Evolutionary conservation across 2,329 filamentous ascomycete genomes (phyloP), one percentile per base, ranked within the genome.

Genomic region (Aureobasidium sp.): DNA sequence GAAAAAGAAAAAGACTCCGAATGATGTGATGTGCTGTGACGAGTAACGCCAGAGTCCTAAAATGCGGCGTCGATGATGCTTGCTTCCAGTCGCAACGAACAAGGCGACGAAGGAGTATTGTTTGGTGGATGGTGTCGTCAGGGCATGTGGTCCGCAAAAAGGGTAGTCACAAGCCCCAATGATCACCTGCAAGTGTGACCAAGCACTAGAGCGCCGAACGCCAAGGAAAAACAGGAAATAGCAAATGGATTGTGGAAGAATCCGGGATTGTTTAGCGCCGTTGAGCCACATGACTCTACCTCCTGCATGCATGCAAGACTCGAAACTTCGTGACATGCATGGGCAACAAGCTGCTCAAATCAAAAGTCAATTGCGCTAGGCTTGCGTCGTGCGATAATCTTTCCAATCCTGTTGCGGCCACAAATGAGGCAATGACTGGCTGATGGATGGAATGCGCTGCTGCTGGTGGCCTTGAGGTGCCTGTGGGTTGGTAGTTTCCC

Each of bases 361-460:
- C 27, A 34, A 15, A 32, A 34, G n/a, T 17, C 6, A 17, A 36
- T 36, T 26, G 15, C 27, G 53, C 41, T 59, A 64, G 12, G 62
- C 63, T 32, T 64, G 57, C 23, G 58, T 62, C 9, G 58, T 64
- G 42, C 63, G 63, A 47, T 57, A 57, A 42, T 64, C 57, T 44
- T 61, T 55, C 52, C 51, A 61, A 37, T 57, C 63, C n/a, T 61
- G 63, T 32, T 55, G 39, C 27, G 62, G 62, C 53, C 53, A 57
- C 27, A 60, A 26, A 23, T 50, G 51, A 64, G 41, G 62, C 62
- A 44, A 64, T 34, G 20, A 47, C 56, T 63, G 64, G 47, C 64
- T 66, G 60, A 66, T 64, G 20, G 64, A 66, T 12, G 64, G 64
- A 9, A 66, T 66, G 26, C 64, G 62, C 50, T 66, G 62, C 61